Base-by-base conservation (phyloP, 2,329 filamentous ascomycete species). In the Phaeophleospora eucalypticola region DNA sequence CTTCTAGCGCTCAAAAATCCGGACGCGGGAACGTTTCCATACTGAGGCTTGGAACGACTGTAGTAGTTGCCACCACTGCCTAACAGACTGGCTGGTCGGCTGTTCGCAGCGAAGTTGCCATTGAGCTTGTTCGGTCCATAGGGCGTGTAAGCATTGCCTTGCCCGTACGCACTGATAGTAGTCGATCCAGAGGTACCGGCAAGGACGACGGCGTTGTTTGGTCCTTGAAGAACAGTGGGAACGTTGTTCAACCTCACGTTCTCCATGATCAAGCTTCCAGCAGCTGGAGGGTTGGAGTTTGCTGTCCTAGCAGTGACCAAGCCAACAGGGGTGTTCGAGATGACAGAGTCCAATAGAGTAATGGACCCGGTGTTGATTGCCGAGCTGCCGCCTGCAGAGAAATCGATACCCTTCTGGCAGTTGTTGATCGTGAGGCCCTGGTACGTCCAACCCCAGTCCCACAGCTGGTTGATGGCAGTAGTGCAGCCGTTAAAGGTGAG, bases 381-480 rank as follows among this genome's bases (percentile, higher is more conserved):
- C 3, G 62, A 62, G 18, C 59, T 55, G 14, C 68, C 71, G 2
- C 70, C 72, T 19, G 64, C 65, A 3, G 64, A 63, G 56, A 82
- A 75, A 40, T 78, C 72, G 3, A 83, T 59, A 3, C 74, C 79
- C 29, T 74, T 68, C 2, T 63, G 60, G 57, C 77, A 80, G 58
- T 79, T 78, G 43, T 72, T 71, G 54, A 82, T 71, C 1, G 50
- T 60, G 3, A 71, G 55, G 33, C 45, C 53, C 43, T 53, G 36
- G 44, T 55, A 55, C 0, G 73, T 77, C 74, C 73, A 83, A 1
- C 76, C 76, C 80, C 80, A 83, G 49, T 79, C 69, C 79, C 78
- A 83, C 8, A 77, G 65, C 52, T 80, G 72, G 18, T 75, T 72
- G 38, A 83, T 78, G 2, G 75, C 78, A 0, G 76, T 81, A 1